Evolutionary conservation across 2,329 filamentous ascomycete species (phyloP).

Genomic region (Beauveria sp.): DNA sequence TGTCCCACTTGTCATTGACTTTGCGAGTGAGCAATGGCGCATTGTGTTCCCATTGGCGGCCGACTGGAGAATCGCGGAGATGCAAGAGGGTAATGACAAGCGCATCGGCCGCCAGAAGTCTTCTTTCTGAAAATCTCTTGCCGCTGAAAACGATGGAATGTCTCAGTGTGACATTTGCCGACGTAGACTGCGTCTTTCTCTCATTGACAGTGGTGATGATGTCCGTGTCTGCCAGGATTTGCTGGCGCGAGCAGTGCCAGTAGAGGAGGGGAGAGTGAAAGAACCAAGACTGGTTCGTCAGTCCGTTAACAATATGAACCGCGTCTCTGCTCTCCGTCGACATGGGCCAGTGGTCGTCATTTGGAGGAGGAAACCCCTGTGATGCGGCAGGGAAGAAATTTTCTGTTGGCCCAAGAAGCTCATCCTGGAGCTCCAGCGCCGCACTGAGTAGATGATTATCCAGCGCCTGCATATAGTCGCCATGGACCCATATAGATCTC

Average conservation of each 20-base stretch:
- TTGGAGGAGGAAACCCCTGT: slow-evolving; percentile 20
- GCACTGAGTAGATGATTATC: slow-evolving; percentile 56
- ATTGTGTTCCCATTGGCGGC: slow-evolving; percentile 56
- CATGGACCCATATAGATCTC: slow-evolving; percentile 76
- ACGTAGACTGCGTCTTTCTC: slow-evolving; percentile 52
- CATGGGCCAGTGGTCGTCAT: slow-evolving; percentile 29
- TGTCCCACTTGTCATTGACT: slow-evolving; percentile 42
- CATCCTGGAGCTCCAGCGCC: slow-evolving; percentile 63
- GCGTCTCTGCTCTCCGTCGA: slow-evolving; percentile 41
- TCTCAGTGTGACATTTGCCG: slow-evolving; percentile 65
- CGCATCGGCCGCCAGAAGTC: slow-evolving; percentile 64
- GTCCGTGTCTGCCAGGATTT: slow-evolving; percentile 52
- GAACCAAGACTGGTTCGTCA: slow-evolving; percentile 61
- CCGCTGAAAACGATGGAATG: slow-evolving; percentile 77
- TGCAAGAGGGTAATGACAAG: slow-evolving; percentile 73
- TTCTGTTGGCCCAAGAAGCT: slow-evolving; percentile 54
- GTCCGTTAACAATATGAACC: slow-evolving; percentile 51
- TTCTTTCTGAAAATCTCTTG: slow-evolving; percentile 64
- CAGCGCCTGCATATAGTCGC: slow-evolving; percentile 71
- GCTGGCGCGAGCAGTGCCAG: slow-evolving; percentile 60
- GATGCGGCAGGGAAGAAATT: slow-evolving; percentile 43
- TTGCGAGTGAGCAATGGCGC: slow-evolving; percentile 44
- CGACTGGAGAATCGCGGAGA: slow-evolving; percentile 55
- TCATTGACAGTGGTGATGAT: slow-evolving; percentile 64
- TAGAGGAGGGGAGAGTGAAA: slow-evolving; percentile 79